Evolutionary conservation across 352 stramenopile genomes (phyloP), one percentile per base, ranked within the genome.

Genomic region (Globisporangium spinosum): DNA sequence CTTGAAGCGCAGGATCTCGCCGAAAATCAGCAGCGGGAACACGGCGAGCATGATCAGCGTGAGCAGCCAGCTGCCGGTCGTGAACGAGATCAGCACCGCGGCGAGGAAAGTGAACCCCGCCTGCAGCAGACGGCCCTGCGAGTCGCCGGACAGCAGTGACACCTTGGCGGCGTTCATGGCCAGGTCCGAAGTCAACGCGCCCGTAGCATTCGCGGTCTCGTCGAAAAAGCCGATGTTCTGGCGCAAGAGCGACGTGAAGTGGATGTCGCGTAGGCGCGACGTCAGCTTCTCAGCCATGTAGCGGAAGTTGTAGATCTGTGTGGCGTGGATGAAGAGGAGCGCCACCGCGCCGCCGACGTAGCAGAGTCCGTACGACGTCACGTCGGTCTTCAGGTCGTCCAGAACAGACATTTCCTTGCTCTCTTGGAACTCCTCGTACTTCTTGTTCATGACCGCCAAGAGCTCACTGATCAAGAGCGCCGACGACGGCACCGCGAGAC

Each of bases 211-310:
- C 22, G 77, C 45, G 9, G 77, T 68, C 0, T 69, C 65, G 60
- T 97, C 89, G 53, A 96, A 97, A 66, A 88, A 97, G 0, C 73
- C 65, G 54, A 95, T 67, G 9, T 78, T 75, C 43, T 89, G 80
- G 2, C 71, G 75, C 32, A 79, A 57, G 0, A 89, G 64, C 5
- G 82, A 80, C 13, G 58, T 67, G 54, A 90, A 86, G 57, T 89
- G 77, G 12, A 90, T 40, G 27, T 79, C 72, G 17, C 77, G 74
- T 45, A 87, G 71, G 0, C 76, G 68, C 1, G 78, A 85, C 45
- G 75, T 72, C 40, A 87, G 69, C 20, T 82, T 82, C 54, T 89
- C 80, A 25, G 73, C 70, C 47, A 81, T 80, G 32, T 79, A 74
- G 51, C 68, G 77, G 54, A 75, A 84, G 2, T 77, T 71, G 66